Evolutionary conservation across 140 eudicot genomes (phyloP).

Genomic region (Cichorium intybus): DNA sequence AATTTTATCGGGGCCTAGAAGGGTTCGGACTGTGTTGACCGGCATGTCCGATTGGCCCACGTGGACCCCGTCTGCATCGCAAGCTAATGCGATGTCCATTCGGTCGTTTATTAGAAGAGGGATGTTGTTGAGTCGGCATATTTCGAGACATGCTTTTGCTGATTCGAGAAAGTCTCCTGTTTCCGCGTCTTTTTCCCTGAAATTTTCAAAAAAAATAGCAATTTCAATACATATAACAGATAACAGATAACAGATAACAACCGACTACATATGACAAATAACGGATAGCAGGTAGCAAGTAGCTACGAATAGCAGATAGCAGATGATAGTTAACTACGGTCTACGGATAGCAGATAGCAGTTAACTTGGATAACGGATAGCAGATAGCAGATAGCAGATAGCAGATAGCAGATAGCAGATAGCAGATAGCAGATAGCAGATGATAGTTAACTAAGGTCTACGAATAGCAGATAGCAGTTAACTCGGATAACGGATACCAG

Average conservation of each 20-base stretch:
- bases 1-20: constrained; percentile 85
- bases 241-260: not conserved
- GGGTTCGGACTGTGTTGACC: constrained; percentile 48
- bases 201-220: not conserved
- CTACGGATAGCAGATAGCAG: not conserved
- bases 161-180: constrained; percentile 75
- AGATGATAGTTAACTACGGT: not conserved
- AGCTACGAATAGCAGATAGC: not conserved
- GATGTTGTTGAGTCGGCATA: constrained; percentile 53
- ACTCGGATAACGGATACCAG: not conserved
- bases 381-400: not conserved
- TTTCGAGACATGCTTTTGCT: constrained; percentile 67
- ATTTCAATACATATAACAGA: not conserved
- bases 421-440: not conserved
- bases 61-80: constrained; percentile 91
- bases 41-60: constrained; percentile 98
- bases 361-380: not conserved
- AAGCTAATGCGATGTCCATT: constrained; percentile 76
- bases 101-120: constrained; percentile 85
- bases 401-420: not conserved
- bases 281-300: not conserved
- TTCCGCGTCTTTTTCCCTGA: constrained; percentile 82
- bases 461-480: not conserved
- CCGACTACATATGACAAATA: not conserved
- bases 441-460: too few species aligned